Evolutionary conservation across 768 basidiomycete genomes (phyloP).

Genomic region (Lactarius evosmus): DNA sequence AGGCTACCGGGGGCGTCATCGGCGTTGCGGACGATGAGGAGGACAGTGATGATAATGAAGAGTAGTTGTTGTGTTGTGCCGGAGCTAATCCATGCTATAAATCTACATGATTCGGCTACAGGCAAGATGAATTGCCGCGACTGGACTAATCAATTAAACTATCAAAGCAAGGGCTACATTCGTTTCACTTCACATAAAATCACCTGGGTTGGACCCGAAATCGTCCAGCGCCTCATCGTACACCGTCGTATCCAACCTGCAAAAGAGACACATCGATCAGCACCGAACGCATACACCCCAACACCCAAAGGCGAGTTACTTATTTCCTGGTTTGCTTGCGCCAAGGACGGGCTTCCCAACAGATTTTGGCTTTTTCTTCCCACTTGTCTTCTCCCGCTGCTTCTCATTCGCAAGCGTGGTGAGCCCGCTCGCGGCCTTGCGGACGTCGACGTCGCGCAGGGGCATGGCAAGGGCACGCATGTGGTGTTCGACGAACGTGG

Average conservation of each 20-base stretch:
- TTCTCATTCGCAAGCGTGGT: conserved; percentile 93
- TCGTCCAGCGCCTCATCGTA: conserved; percentile 94
- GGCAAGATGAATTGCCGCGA: conserved; percentile 1
- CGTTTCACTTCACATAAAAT: conserved; percentile 73
- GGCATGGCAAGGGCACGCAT: conserved; percentile 70
- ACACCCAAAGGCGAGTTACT: conserved; percentile 41
- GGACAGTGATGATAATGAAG: conserved; percentile 50
- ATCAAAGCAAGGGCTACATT: conserved; percentile 28
- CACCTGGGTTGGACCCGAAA: conserved; percentile 67
- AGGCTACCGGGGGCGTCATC: conserved; percentile 60
- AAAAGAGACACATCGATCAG: conserved; percentile 19
- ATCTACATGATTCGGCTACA: conserved; percentile 23
- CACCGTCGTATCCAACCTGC: conserved; percentile 68
- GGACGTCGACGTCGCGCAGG: conserved; percentile 85
- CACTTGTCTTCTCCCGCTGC: conserved; percentile 82
- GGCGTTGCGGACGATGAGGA: conserved; percentile 70
- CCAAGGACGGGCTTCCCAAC: conserved; percentile 73
- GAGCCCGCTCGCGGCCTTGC: conserved; percentile 81
- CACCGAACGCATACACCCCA: neutral
- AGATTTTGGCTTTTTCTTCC: conserved; percentile 85
- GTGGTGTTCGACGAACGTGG: conserved; percentile 80
- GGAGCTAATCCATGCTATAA: conserved; percentile 11
- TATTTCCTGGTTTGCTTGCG: conserved; percentile 60
- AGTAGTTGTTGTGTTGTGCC: conserved; percentile 28
- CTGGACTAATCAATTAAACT: conserved; percentile 17